Percentiles rank a stretch among this genome's conserved stretches.
Conservation (phyloP, 2,329 filamentous ascomycete genomes). For the Dactylellina drechsleri region DNA sequence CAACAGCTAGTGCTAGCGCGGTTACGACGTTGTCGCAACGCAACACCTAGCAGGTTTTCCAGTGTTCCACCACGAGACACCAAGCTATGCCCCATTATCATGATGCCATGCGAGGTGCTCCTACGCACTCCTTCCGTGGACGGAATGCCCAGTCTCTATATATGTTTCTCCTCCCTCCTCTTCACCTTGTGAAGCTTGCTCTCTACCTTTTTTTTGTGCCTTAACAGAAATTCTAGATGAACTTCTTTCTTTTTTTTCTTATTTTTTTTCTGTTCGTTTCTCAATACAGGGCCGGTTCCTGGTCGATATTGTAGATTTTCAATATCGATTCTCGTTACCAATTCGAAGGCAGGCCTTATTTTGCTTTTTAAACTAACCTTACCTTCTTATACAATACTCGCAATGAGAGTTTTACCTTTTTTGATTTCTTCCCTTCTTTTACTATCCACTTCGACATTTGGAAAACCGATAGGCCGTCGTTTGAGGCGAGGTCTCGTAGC, state of each 20-base stretch:
- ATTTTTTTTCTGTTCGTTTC: slow-evolving; percentile 12
- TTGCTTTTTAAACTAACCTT: slow-evolving; percentile 12
- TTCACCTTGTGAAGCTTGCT: background rate
- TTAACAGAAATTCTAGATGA: background rate
- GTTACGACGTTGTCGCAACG: slow-evolving; percentile 16
- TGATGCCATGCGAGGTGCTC: background rate
- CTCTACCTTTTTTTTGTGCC: slow-evolving; percentile 3
- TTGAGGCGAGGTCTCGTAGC: background rate
- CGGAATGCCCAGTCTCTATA: background rate
- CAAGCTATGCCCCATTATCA: background rate
- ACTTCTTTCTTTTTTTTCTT: background rate
- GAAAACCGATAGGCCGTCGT: slow-evolving; percentile 8
- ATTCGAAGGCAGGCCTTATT: slow-evolving; percentile 30
- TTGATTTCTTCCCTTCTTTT: slow-evolving; percentile 24
- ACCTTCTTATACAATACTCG: background rate
- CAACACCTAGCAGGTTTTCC: background rate
- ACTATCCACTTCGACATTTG: slow-evolving; percentile 13
- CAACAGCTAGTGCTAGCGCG: slow-evolving; percentile 1
- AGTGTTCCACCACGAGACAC: slow-evolving; percentile 9
- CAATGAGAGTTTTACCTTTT: slow-evolving; percentile 28
- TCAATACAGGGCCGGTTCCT: slow-evolving; percentile 28
- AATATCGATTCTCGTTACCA: slow-evolving; percentile 20
- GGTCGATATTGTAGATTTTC: slow-evolving; percentile 43
- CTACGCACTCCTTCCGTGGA: no score
- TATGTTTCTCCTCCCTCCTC: background rate